These are phyloP conservation scores for Hibiscus mutabilis DNA, from an alignment of 345 rosid species.

Conservation along the genomic window DNA sequence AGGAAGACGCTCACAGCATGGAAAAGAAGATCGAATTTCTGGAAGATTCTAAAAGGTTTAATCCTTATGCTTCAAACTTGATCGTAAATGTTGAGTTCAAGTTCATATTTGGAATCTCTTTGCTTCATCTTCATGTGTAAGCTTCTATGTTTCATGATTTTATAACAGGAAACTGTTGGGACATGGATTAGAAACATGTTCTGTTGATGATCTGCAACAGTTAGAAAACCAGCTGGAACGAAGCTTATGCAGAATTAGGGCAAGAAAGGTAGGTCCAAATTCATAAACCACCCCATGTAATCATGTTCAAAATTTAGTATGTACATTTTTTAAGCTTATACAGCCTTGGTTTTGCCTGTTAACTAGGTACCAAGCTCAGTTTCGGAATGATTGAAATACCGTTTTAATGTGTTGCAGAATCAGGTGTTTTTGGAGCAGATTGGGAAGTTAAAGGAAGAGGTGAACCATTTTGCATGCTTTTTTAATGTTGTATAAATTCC, in stretches of 20 bases:
- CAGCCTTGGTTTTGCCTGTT: no score
- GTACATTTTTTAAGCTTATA: no score
- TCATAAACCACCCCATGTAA: background rate
- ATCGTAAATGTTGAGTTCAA: background rate
- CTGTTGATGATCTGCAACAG: slow-evolving; percentile 56
- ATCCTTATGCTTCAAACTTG: background rate
- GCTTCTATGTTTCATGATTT: background rate
- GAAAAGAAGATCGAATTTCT: slow-evolving; percentile 60
- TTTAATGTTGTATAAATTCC: no score
- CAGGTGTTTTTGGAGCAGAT: slow-evolving; percentile 52
- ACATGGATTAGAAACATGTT: slow-evolving; percentile 55
- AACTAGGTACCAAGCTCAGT: no score
- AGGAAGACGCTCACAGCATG: slow-evolving; percentile 39
- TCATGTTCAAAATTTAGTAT: background rate
- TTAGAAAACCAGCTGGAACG: slow-evolving; percentile 69
- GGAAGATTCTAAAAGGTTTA: slow-evolving; percentile 54
- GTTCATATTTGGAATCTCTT: background rate
- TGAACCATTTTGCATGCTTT: slow-evolving; percentile 13
- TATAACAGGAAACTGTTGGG: slow-evolving; percentile 61
- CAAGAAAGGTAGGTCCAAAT: slow-evolving; percentile 52
- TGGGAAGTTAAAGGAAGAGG: slow-evolving; percentile 60
- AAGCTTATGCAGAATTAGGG: slow-evolving; percentile 67
- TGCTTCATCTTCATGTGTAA: background rate
- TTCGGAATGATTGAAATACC: no score
- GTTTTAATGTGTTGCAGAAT: slow-evolving; percentile 29